phyloP scores from a whole-genome alignment of 192 early-diverging fungal species.

The Fimicolochytrium jonesii region DNA sequence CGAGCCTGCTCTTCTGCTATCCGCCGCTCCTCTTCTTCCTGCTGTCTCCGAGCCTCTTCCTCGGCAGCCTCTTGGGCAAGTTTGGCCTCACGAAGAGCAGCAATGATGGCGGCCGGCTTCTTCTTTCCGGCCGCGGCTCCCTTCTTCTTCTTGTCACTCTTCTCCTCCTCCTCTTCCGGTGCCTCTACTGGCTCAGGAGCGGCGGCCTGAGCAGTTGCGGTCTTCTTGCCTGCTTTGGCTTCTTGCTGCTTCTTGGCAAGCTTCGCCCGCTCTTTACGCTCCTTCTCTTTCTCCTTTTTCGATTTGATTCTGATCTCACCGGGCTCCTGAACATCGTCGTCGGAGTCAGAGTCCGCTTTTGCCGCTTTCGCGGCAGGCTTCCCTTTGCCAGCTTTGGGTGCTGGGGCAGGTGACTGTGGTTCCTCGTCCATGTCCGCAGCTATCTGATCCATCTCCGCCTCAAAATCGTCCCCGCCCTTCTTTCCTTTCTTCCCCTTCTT shows the following conservation, averaged over 20 bases:
- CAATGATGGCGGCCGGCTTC: constrained; percentile 48
- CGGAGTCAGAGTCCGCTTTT: constrained; percentile 20
- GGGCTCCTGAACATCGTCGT: constrained; percentile 39
- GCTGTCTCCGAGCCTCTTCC: constrained; percentile 61
- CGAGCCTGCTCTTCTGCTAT: constrained; percentile 66
- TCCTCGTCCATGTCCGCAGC: constrained; percentile 19
- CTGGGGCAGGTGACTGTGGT: constrained; percentile 7
- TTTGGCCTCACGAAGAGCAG: constrained; percentile 23
- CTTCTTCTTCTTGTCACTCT: constrained; percentile 55
- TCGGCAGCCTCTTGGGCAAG: constrained; percentile 52
- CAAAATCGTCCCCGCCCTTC: constrained; percentile 11
- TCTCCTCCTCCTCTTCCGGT: constrained; percentile 50
- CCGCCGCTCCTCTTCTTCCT: constrained; percentile 33
- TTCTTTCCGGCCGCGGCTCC: constrained; percentile 51
- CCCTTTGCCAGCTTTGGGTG: constrained; percentile 16
- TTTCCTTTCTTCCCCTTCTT: constrained; percentile 26
- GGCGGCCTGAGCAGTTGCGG: constrained; percentile 15
- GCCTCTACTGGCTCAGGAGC: constrained; percentile 19
- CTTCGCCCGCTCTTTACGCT: constrained; percentile 74
- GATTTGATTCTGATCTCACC: constrained; percentile 58
- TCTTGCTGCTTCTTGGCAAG: constrained; percentile 67
- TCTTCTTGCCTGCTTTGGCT: constrained; percentile 14
- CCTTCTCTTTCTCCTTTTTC: constrained; percentile 85
- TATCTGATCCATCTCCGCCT: constrained; percentile 23
- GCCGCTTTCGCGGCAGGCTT: constrained; percentile 22